Evolutionary conservation across 1,284 basidiomycete genomes (phyloP), one percentile per base, ranked within the genome.

Genomic region (Cystobasidium pallidum): DNA sequence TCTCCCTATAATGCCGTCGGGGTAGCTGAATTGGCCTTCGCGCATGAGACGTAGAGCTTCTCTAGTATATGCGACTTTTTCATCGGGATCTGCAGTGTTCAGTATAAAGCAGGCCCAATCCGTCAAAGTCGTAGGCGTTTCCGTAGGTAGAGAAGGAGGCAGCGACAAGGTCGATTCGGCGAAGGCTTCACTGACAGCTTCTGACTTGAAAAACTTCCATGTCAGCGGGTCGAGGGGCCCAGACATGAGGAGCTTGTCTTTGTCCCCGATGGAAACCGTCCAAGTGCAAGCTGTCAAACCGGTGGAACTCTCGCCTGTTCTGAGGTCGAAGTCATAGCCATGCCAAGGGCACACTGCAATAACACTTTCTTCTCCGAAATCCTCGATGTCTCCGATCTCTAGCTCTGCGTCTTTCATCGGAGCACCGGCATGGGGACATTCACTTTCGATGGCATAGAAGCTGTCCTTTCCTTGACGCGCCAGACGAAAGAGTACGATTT

Each of bases 101-200:
- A 83, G 78, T 32, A 82, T 80, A 0, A 81, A 75, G 65, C 82
- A 80, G 11, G 82, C 81, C 61, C 79, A 82, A 21, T 77, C 78
- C 19, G 82, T 77, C 11, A 83, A 77, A 1, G 80, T 77, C 1
- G 74, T 77, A 2, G 82, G 81, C 2, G 34, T 55, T 58, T 51
- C 70, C 66, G 15, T 58, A n/a, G 55, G 65, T 21, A 36, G 45
- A 55, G 21, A 75, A 73, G n/a, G 68, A 47, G n/a, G 19, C 30
- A 78, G 70, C 30, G 81, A 76, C 1, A 85, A 83, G 32, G 87
- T 87, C 10, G 88, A 87, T 78, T 90, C 88, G 1, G 88, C 88
- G 78, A 91, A 90, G 66, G 88, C 89, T 85, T 94, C 91, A 55
- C 90, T 91, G 13, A 94, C 90, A 0, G 90, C 88, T 43, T 90